Conservation (phyloP, 192 early-diverging fungal species). For the Mortierella hygrophila region DNA sequence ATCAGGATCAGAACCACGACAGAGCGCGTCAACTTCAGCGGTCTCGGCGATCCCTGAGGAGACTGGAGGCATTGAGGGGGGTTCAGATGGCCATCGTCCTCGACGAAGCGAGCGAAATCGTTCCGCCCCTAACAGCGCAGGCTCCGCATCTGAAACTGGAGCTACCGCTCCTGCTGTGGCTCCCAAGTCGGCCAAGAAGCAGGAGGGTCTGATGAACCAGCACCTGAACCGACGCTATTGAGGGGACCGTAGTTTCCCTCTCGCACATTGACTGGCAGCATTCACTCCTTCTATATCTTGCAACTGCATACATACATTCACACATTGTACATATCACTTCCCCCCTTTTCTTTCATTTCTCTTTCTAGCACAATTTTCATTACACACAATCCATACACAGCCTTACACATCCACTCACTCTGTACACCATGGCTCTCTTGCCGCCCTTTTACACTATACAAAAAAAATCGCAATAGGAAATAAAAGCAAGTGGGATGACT, state of each 20-base stretch:
- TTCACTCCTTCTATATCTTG: background rate
- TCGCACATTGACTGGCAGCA: background rate
- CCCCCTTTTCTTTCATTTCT: background rate
- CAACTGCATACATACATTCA: background rate
- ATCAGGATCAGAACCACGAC: background rate
- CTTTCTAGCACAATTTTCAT: background rate
- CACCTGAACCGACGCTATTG: background rate
- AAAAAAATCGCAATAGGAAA: background rate
- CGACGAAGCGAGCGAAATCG: background rate
- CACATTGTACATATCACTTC: background rate
- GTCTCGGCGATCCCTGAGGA: background rate
- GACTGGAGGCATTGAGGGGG: background rate
- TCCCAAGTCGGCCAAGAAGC: background rate
- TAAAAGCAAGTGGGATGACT: background rate
- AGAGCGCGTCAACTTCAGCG: background rate
- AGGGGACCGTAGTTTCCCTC: background rate
- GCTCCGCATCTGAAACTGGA: background rate
- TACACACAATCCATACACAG: background rate
- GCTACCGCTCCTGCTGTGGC: background rate
- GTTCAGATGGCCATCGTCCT: background rate
- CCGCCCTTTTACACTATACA: background rate
- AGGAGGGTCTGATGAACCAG: slow-evolving; percentile 1
- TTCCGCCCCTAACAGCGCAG: background rate
- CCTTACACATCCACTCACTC: no score
- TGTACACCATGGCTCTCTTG: no score